Percentiles rank a stretch among this genome's conserved stretches.
These are phyloP conservation scores for Dalechampia spathulata DNA, from an alignment of 441 rosid genomes.

Conservation along the genomic window DNA sequence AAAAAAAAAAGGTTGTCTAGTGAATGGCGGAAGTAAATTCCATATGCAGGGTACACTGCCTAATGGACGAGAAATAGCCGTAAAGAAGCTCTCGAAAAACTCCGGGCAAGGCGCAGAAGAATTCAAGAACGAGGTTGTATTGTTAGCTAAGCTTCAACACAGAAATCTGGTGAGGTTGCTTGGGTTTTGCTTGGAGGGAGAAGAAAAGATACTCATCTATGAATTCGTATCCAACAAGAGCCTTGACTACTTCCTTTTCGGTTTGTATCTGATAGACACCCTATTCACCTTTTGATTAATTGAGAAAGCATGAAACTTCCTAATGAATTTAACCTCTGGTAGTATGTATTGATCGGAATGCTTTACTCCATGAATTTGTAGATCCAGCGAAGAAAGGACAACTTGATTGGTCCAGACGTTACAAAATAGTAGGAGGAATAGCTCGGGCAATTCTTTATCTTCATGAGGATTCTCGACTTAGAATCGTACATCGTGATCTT, in stretches of 20 bases:
- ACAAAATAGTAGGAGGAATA: conserved; percentile 31
- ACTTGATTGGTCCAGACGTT: conserved; percentile 31
- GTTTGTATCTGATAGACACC: conserved; percentile 1
- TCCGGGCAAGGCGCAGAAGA: conserved; percentile 20
- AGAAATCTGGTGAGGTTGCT: conserved; percentile 23
- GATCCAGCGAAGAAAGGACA: conserved; percentile 25
- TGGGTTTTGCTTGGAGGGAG: conserved; percentile 23
- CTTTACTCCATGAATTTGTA: conserved; percentile 1
- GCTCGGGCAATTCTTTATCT: conserved; percentile 46
- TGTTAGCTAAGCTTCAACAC: conserved; percentile 31
- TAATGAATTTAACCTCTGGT: no score
- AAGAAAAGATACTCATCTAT: conserved; percentile 27
- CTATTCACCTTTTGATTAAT: no score
- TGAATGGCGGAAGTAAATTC: no score
- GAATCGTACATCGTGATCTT: conserved; percentile 24
- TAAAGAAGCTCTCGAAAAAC: conserved; percentile 19
- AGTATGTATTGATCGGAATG: neutral
- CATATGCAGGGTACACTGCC: conserved; percentile 18
- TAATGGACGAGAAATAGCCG: conserved; percentile 23
- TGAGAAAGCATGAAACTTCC: no score
- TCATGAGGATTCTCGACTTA: conserved; percentile 35
- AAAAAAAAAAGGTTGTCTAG: no score
- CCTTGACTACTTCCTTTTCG: conserved; percentile 24
- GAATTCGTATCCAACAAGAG: conserved; percentile 26
- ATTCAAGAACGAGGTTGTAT: conserved; percentile 27